Conservation (phyloP, 1,139 yeast genomes). For the Hansenula sp. region DNA sequence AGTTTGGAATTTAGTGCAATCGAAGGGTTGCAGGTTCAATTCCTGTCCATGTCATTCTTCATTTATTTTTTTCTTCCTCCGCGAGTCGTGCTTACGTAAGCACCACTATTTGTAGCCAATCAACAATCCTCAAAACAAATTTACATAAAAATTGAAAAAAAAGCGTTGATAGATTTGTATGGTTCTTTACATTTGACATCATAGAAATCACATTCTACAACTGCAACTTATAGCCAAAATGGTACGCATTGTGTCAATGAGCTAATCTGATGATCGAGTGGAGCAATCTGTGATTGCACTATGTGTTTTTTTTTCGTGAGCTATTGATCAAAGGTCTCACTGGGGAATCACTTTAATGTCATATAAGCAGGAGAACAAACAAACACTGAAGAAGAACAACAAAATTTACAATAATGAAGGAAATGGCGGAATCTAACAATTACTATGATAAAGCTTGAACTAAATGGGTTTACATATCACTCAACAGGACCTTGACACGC, state of each 20-base stretch:
- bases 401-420: not conserved
- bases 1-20: conserved; percentile 41
- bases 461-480: too few species aligned
- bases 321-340: too few species aligned
- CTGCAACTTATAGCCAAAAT: conserved; percentile 3
- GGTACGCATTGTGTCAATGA: conserved; percentile 5
- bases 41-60: conserved; percentile 66
- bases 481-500: too few species aligned
- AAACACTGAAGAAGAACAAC: not conserved
- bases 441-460: too few species aligned
- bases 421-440: too few species aligned
- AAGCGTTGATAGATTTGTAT: conserved; percentile 1
- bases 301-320: too few species aligned
- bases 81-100: not conserved
- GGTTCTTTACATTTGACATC: not conserved
- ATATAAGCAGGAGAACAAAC: too few species aligned
- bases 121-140: conserved; percentile 19
- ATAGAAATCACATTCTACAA: not conserved
- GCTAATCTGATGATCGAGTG: not conserved
- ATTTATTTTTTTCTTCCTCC: conserved; percentile 11
- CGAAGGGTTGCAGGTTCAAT: conserved; percentile 77
- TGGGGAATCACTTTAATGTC: too few species aligned
- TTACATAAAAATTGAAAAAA: conserved; percentile 18
- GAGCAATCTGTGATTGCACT: not conserved
- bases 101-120: conserved; percentile 14